Base-by-base conservation (phyloP, 129 eudicot species). In the Pittosporum tobira region DNA sequence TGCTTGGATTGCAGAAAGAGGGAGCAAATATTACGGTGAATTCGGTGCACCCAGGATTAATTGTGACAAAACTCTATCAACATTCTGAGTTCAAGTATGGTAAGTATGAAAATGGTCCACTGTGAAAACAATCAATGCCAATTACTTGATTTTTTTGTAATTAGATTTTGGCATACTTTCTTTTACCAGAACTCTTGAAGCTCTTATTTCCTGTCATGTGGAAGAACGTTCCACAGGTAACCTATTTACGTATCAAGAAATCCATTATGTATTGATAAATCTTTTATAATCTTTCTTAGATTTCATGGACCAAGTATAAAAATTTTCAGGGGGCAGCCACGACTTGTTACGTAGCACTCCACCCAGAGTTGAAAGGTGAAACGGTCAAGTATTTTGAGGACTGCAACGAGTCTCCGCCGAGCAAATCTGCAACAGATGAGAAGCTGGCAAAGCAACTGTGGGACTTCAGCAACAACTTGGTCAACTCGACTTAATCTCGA, bases 191-290 rank as follows among this genome's bases (percentile, higher is more conserved):
- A 59, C 34, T 81, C 25, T 13, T 86, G 61, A 71, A 73, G 90
- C 4, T 76, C 38, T 66, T 79, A 24, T 81, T 85, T 25, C 75
- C 25, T 59, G 19, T 83, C 49, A 48, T 91, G 0, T 91, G 96
- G 99, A 91, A 91, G 77, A 83, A 84, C 54, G 84, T 91, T 42
- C 96, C 94, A 45, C 99, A 90, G 97, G 97, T 82, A 72, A 57
- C 21, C n/a, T n/a, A n/a, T n/a, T n/a, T n/a, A 10, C 37, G 8
- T 31, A 31, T 10, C 8, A 31, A 10, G 37, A 31, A 31, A 4
- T 4, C 4, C 8, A 4, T 31, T 4, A 31, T 6, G 40, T 34
- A 6, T 34, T 1, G 2, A 6, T 34, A 34, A n/a, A n/a, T n/a
- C n/a, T n/a, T n/a, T n/a, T n/a, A n/a, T n/a, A n/a, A n/a, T n/a